Evolutionary conservation across 495 filamentous ascomycete genomes (phyloP).

Genomic region (Sabuloglossum arenarium): DNA sequence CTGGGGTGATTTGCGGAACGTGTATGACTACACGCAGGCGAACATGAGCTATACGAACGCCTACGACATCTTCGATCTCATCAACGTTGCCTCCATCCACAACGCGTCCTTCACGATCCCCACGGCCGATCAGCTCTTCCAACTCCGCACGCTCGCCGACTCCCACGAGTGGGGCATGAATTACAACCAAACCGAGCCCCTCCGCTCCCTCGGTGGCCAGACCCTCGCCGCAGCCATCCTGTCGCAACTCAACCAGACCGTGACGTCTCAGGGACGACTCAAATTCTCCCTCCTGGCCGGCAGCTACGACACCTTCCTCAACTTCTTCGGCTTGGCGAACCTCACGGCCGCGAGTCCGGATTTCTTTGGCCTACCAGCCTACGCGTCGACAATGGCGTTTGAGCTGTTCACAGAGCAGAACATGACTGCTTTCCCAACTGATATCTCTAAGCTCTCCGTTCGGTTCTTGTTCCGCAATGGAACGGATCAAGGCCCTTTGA

Average conservation of each 20-base stretch:
- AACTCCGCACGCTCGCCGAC: constrained; percentile 26
- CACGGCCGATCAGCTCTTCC: constrained; percentile 17
- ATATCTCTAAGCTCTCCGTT: constrained; percentile 18
- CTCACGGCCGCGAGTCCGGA: constrained; percentile 14
- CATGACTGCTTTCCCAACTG: constrained; percentile 15
- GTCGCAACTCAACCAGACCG: constrained; percentile 22
- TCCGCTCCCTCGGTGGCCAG: constrained; percentile 9
- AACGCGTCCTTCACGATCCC: constrained; percentile 24
- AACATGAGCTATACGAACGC: constrained; percentile 50
- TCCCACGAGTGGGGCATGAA: constrained; percentile 30
- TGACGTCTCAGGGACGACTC: constrained; percentile 16
- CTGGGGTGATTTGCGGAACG: constrained; percentile 35
- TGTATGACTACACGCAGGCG: constrained; percentile 33
- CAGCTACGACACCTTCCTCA: constrained; percentile 27
- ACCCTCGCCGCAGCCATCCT: constrained; percentile 30
- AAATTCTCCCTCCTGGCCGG: constrained; percentile 29
- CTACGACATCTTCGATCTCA: constrained; percentile 28
- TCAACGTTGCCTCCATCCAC: constrained; percentile 33
- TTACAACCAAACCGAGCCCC: constrained; percentile 10
- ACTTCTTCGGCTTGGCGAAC: constrained; percentile 30
- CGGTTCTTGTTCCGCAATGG: constrained; percentile 35
- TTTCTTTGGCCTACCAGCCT: constrained; percentile 29
- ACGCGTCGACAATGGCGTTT: constrained; percentile 32
- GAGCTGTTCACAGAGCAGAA: constrained; percentile 27
- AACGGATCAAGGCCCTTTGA: constrained; percentile 14